These are phyloP conservation scores for Gomphus bonarii DNA, from an alignment of 1,284 basidiomycete species.

Conservation along the genomic window DNA sequence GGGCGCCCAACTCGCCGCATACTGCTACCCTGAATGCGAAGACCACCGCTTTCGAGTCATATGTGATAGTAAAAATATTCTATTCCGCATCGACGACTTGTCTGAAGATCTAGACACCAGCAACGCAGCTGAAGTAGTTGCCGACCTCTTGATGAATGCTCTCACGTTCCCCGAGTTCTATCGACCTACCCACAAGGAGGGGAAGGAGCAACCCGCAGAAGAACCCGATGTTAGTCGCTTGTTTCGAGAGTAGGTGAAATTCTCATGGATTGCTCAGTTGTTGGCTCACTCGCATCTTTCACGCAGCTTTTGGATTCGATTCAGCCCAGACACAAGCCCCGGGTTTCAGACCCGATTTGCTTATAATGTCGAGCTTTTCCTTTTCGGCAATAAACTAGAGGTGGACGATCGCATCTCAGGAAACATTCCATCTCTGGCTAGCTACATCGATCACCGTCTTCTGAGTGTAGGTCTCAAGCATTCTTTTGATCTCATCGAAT, in stretches of 20 bases:
- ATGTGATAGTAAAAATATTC: constrained; percentile 44
- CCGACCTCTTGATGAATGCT: constrained; percentile 41
- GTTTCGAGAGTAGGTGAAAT: not conserved
- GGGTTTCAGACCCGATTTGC: constrained; percentile 17
- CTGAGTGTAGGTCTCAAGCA: constrained; percentile 29
- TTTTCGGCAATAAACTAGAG: not conserved
- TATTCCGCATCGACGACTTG: constrained; percentile 49
- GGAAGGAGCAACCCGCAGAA: constrained; percentile 15
- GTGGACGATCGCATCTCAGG: not conserved
- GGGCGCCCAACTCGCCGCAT: constrained; percentile 56
- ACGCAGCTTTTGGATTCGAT: not conserved
- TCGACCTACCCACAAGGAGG: constrained; percentile 18
- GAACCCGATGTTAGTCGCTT: constrained; percentile 21
- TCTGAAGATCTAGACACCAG: constrained; percentile 45
- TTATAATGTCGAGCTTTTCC: not conserved
- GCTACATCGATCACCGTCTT: constrained; percentile 26
- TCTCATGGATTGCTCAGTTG: not conserved
- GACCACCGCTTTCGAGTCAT: constrained; percentile 49
- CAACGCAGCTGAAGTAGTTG: constrained; percentile 34
- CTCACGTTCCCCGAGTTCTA: constrained; percentile 36
- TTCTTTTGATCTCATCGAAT: constrained; percentile 30
- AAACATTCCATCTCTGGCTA: constrained; percentile 19
- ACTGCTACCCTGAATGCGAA: constrained; percentile 47
- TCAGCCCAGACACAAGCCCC: not conserved
- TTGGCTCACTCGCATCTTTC: not conserved